Evolutionary conservation across 2,329 filamentous ascomycete species (phyloP).

Genomic region (Delphinella strobiligena): DNA sequence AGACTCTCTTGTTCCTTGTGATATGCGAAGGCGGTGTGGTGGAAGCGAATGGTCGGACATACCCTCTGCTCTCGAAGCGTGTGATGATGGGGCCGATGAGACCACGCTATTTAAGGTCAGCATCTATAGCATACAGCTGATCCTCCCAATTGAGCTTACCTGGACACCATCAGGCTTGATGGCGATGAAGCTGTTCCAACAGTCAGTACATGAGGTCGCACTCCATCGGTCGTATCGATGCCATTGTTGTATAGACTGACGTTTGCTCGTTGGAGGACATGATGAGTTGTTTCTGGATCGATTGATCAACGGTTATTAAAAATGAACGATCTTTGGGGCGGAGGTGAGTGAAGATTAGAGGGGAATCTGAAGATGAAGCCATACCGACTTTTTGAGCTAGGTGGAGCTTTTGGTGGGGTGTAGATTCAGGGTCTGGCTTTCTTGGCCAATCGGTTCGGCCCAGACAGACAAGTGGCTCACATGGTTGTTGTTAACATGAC

Average conservation of each 20-base stretch:
- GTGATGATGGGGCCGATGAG: slow-evolving; percentile 95
- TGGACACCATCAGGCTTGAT: slow-evolving; percentile 99
- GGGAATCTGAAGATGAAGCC: slow-evolving; percentile 14
- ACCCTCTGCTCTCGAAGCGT: slow-evolving; percentile 96
- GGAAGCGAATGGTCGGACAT: slow-evolving; percentile 24
- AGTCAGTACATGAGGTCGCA: slow-evolving; percentile 2
- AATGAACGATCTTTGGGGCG: slow-evolving; percentile 32
- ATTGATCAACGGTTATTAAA: slow-evolving; percentile 10
- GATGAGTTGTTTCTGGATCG: slow-evolving; percentile 12
- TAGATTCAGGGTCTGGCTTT: slow-evolving; percentile 5
- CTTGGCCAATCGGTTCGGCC: too few species aligned
- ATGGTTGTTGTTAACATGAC: too few species aligned
- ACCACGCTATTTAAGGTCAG: slow-evolving; percentile 58
- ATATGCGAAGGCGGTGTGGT: background rate
- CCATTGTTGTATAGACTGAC: too few species aligned
- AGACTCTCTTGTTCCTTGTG: background rate
- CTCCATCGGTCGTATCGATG: too few species aligned
- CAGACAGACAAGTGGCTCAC: too few species aligned
- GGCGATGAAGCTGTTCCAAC: slow-evolving; percentile 77
- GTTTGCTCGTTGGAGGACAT: slow-evolving; percentile 69
- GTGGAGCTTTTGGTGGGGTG: slow-evolving; percentile 1
- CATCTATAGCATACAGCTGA: background rate
- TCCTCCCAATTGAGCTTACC: slow-evolving; percentile 41
- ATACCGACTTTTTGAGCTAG: slow-evolving; percentile 2
- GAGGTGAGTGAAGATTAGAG: slow-evolving; percentile 34